phyloP scores from a whole-genome alignment of 2,329 filamentous ascomycete genomes.

The Phialophora chinensis region DNA sequence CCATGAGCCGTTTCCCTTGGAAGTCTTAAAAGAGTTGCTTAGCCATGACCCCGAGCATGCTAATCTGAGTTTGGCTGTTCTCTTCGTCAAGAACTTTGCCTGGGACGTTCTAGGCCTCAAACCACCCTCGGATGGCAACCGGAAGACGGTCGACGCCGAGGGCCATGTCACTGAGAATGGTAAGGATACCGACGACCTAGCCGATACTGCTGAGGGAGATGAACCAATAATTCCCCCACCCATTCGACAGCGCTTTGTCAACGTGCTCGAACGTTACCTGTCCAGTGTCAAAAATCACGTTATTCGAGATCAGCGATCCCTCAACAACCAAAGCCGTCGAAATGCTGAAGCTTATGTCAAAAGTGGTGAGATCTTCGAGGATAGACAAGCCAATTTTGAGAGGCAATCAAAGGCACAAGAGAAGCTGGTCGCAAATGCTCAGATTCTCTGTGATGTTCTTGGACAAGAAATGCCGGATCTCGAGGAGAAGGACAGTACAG shows the following conservation, averaged over 20 bases:
- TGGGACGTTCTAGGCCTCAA: constrained; percentile 93
- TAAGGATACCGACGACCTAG: constrained; percentile 58
- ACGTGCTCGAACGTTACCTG: constrained; percentile 84
- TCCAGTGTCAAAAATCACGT: constrained; percentile 91
- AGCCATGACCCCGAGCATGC: constrained; percentile 91
- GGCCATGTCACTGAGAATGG: constrained; percentile 63
- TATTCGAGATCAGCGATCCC: constrained; percentile 86
- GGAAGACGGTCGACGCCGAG: constrained; percentile 83
- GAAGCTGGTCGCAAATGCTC: constrained; percentile 85
- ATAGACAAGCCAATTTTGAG: constrained; percentile 93
- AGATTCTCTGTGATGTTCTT: constrained; percentile 85
- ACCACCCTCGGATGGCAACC: constrained; percentile 72
- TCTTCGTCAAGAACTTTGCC: constrained; percentile 94
- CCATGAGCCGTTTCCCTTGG: constrained; percentile 90
- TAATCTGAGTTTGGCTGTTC: constrained; percentile 87
- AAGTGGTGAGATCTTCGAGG: constrained; percentile 97
- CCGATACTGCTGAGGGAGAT: constrained; percentile 59
- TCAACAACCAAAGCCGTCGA: constrained; percentile 83
- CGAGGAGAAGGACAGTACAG: constrained; percentile 77
- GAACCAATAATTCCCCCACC: constrained; percentile 76
- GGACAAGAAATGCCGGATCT: constrained; percentile 93
- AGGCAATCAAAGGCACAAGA: constrained; percentile 92
- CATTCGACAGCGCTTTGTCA: constrained; percentile 83
- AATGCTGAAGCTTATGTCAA: constrained; percentile 99
- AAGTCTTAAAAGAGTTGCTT: constrained; percentile 95